Evolutionary conservation across 495 filamentous ascomycete genomes (phyloP), one percentile per base, ranked within the genome.

Genomic region (Xylaria longipes): DNA sequence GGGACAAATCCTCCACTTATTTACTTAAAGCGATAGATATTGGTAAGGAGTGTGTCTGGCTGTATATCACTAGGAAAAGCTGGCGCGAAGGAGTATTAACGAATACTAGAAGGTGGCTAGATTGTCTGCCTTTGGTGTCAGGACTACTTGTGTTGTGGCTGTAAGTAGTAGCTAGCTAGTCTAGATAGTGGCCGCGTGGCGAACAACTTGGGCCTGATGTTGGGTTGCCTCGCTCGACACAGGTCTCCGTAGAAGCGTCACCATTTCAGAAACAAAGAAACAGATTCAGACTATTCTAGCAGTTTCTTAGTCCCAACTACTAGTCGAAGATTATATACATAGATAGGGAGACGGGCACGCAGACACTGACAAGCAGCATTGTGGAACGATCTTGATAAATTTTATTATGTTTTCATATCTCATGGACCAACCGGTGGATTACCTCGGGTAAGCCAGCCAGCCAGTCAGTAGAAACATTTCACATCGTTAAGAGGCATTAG

Each of bases 401-500:
- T 43, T 43, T 5, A 68, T 45, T 58, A 33, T 60, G 37, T 3
- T 48, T 4, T 56, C 67, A 35, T 69, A 61, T 69, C 67, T 69
- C 67, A 17, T 69, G 61, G 67, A 25, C 48, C 35, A 35, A n/a
- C 65, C 12, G 17, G 22, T 27, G 52, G 20, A 60, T 20, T 60
- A 60, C 31, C 57, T 22, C 57, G 33, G 33, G 25, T 37, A 58
- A 33, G 17, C 29, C 27, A 37, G 31, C 17, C 33, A 11, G 57
- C 25, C 31, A 37, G 56, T 17, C 31, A 57, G 27, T 57, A 56
- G 52, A 56, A 56, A 56, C 52, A 31, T 56, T 56, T 56, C 52
- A 56, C 22, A 56, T 56, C 46, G 48, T 50, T 39, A n/a, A 39
- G n/a, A 67, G 65, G 65, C 48, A 56, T 67, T 43, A 37, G 17